A percentile compares a stretch with the other conserved stretches of the same genome.
These are phyloP conservation scores for Fusarium armeniacum DNA, from an alignment of 2,329 filamentous ascomycete genomes.

Conservation along the genomic window DNA sequence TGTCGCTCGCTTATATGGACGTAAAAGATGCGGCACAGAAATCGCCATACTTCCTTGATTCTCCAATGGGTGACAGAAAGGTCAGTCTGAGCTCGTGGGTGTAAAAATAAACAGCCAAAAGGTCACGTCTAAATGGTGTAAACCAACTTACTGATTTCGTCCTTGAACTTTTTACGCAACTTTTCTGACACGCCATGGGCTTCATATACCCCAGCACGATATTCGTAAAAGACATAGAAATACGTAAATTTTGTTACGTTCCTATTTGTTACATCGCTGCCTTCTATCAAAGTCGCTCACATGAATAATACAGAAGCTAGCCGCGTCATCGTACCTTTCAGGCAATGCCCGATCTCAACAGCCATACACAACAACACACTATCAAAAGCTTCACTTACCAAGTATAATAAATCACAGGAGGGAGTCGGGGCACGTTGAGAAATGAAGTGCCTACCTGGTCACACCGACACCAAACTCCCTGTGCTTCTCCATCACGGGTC, in stretches of 20 bases:
- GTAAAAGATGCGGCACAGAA: neutral
- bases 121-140: too few relatives aligned
- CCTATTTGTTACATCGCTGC: neutral
- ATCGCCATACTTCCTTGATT: neutral
- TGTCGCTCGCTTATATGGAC: neutral
- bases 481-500: slow-evolving; percentile 23
- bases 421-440: too few relatives aligned
- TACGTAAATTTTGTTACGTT: slow-evolving; percentile 6
- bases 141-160: neutral
- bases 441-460: slow-evolving; percentile 27
- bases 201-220: neutral
- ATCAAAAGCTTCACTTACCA: neutral
- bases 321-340: neutral
- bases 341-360: slow-evolving; percentile 1
- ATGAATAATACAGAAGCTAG: neutral
- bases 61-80: neutral
- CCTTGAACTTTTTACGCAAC: neutral
- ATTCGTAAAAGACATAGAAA: slow-evolving; percentile 5
- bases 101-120: neutral
- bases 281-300: neutral
- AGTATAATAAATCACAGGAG: neutral
- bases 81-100: neutral
- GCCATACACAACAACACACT: neutral
- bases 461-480: slow-evolving; percentile 30
- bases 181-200: neutral